A percentile compares a stretch with the other conserved stretches of the same genome.
These are phyloP conservation scores for Platanus orientalis DNA, from an alignment of 164 flowering plant species.

Conservation along the genomic window DNA sequence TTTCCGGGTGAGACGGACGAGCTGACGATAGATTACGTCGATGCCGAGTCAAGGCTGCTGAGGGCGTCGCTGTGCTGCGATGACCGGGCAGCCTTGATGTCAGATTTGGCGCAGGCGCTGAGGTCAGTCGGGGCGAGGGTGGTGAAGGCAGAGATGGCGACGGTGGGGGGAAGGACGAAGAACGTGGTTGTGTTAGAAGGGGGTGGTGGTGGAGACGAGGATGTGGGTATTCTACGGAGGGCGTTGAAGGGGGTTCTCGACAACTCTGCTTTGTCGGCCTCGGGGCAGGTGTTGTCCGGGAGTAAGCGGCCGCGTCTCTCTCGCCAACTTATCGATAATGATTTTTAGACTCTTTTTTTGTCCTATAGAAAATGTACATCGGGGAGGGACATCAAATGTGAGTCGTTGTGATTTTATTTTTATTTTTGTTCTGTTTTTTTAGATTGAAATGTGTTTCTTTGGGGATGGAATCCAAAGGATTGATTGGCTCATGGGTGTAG, in stretches of 20 bases:
- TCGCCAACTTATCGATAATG: too few relatives aligned
- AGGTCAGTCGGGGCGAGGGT: slow-evolving; percentile 26
- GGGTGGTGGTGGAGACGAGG: slow-evolving; percentile 19
- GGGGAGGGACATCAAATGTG: too few relatives aligned
- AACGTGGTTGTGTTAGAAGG: slow-evolving; percentile 23
- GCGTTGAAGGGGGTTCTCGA: slow-evolving; percentile 43
- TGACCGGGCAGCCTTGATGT: slow-evolving; percentile 42
- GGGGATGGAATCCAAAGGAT: too few relatives aligned
- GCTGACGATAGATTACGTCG: slow-evolving; percentile 24
- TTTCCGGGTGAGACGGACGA: slow-evolving; percentile 56
- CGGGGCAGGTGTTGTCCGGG: slow-evolving; percentile 7
- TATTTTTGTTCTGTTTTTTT: too few relatives aligned
- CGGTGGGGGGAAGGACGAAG: slow-evolving; percentile 53
- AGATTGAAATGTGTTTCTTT: too few relatives aligned
- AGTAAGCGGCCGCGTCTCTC: slow-evolving; percentile 18
- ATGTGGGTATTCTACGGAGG: slow-evolving; percentile 24
- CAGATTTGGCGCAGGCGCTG: slow-evolving; percentile 37
- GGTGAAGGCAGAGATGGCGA: slow-evolving; percentile 49
- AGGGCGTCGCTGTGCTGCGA: slow-evolving; percentile 49
- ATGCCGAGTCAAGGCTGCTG: slow-evolving; percentile 16
- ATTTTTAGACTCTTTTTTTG: too few relatives aligned
- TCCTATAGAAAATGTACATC: too few relatives aligned
- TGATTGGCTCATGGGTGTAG: too few relatives aligned
- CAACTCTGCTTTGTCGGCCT: slow-evolving; percentile 1
- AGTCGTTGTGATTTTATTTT: too few relatives aligned